These are phyloP conservation scores for Royoungia palumana DNA, from an alignment of 768 basidiomycete species.

Conservation along the genomic window DNA sequence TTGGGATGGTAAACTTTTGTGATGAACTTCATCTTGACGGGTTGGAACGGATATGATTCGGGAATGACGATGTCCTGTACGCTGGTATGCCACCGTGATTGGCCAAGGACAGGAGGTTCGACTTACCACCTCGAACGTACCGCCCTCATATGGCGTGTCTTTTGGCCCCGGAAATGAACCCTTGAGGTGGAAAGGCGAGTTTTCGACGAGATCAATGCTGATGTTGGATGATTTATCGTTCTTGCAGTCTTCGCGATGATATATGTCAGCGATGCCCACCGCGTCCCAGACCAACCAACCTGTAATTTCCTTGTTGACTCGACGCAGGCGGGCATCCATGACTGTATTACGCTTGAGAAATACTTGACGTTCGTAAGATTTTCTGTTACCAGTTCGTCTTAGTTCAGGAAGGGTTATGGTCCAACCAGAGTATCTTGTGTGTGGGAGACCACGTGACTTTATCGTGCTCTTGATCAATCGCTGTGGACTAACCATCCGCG, in stretches of 20 bases:
- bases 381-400: no score
- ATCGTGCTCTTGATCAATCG: slow-evolving; percentile 1
- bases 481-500: not conserved
- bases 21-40: slow-evolving; percentile 98
- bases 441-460: slow-evolving; percentile 24
- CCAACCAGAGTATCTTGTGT: slow-evolving; percentile 1
- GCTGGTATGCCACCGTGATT: not conserved
- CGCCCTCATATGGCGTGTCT: slow-evolving; percentile 91
- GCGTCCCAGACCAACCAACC: slow-evolving; percentile 43
- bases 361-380: not conserved
- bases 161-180: slow-evolving; percentile 91
- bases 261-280: slow-evolving; percentile 9
- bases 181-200: slow-evolving; percentile 87
- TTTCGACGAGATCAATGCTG: slow-evolving; percentile 81
- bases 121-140: slow-evolving; percentile 86
- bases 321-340: slow-evolving; percentile 86
- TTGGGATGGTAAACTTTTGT: slow-evolving; percentile 98
- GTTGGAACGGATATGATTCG: slow-evolving; percentile 87
- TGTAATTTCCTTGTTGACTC: slow-evolving; percentile 92
- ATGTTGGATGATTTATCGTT: slow-evolving; percentile 91
- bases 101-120: slow-evolving; percentile 5
- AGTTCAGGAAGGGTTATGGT: not conserved
- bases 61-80: slow-evolving; percentile 87
- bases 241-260: slow-evolving; percentile 69
- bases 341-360: slow-evolving; percentile 1